A percentile compares a stretch with the other conserved stretches of the same genome.
Conservation (phyloP, 164 flowering plant genomes). For the Nymphaea colorata region DNA sequence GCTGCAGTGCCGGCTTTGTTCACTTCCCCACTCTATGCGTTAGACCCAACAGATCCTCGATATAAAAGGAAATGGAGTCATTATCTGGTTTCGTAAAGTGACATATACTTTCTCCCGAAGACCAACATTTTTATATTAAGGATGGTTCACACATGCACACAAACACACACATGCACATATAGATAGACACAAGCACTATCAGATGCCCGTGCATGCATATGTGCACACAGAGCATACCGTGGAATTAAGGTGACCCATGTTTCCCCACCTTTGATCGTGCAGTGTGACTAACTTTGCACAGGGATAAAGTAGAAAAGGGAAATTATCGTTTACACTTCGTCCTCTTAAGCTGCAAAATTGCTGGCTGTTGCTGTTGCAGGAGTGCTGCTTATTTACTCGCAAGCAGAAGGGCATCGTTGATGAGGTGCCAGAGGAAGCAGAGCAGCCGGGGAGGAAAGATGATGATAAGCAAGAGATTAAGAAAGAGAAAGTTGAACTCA, state of each 20-base stretch:
- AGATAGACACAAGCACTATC: no score
- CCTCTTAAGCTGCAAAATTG: not conserved
- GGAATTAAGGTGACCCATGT: no score
- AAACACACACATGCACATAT: no score
- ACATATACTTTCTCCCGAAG: no score
- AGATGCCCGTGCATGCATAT: no score
- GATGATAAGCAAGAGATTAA: constrained; percentile 8
- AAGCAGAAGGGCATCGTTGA: constrained; percentile 24
- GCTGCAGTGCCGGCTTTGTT: constrained; percentile 29
- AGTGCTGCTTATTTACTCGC: constrained; percentile 55
- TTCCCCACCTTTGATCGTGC: no score
- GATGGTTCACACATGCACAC: no score
- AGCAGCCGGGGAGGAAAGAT: constrained; percentile 1
- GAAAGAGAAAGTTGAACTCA: constrained; percentile 12
- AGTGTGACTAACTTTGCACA: not conserved
- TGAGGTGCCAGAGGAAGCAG: constrained; percentile 8
- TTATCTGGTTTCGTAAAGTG: not conserved
- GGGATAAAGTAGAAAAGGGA: not conserved
- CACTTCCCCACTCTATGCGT: constrained; percentile 47
- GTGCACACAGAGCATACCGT: no score
- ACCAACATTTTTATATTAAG: not conserved
- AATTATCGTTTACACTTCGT: not conserved
- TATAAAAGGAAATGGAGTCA: constrained; percentile 55
- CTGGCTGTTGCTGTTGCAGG: constrained; percentile 35
- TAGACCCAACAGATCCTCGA: constrained; percentile 86